phyloP scores from a whole-genome alignment of 2,329 filamentous ascomycete species.

The Calonectria pauciramosa region DNA sequence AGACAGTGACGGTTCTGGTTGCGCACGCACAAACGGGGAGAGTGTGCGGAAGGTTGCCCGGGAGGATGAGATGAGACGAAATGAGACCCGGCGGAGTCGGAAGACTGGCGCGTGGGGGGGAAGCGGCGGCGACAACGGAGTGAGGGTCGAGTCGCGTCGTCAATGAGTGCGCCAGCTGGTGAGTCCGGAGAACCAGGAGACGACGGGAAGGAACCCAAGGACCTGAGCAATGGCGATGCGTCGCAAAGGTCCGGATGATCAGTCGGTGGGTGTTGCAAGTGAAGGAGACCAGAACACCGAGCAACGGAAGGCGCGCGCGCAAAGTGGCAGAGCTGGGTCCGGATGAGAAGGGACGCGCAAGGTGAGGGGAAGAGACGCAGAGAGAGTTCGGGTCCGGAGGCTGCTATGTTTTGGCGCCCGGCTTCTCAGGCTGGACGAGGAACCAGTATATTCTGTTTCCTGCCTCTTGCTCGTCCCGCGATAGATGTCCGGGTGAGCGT shows the following conservation, averaged over 20 bases:
- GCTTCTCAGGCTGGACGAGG: background rate
- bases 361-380: background rate
- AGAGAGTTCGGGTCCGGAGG: conserved; percentile 27
- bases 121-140: conserved; percentile 8
- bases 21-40: conserved; percentile 14
- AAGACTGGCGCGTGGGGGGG: conserved; percentile 19
- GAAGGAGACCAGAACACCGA: background rate
- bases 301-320: conserved; percentile 4
- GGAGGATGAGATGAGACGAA: conserved; percentile 21
- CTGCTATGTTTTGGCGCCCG: background rate
- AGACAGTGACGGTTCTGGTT: conserved; percentile 16
- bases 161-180: conserved; percentile 1
- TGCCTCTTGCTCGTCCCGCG: background rate
- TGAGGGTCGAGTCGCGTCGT: conserved; percentile 9
- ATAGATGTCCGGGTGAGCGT: conserved; percentile 1
- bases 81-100: conserved; percentile 28
- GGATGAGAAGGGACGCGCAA: background rate
- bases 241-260: background rate
- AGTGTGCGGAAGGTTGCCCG: conserved; percentile 13
- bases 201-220: background rate
- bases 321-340: conserved; percentile 25
- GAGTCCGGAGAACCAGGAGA: background rate
- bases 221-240: background rate
- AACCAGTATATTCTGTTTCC: background rate
- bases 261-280: background rate